Conservation (phyloP, 148 eudicot genomes). For the Spergularia bocconei region DNA sequence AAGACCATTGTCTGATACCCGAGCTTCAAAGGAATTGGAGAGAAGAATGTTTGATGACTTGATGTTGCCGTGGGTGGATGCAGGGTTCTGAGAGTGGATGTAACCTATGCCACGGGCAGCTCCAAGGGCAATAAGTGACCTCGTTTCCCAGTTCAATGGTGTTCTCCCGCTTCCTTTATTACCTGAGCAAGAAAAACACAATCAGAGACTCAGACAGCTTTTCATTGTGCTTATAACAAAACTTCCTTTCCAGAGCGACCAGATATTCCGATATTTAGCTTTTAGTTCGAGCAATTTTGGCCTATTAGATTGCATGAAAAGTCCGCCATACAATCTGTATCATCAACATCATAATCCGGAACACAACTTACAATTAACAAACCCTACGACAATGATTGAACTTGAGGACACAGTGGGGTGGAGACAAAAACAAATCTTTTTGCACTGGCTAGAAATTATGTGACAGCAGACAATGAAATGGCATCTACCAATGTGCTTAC, state of each 20-base stretch:
- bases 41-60: slow-evolving; percentile 90
- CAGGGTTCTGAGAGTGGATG: slow-evolving; percentile 67
- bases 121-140: slow-evolving; percentile 75
- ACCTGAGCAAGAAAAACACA: slow-evolving; percentile 36
- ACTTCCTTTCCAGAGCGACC: not conserved
- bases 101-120: slow-evolving; percentile 78
- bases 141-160: slow-evolving; percentile 90
- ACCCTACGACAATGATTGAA: slow-evolving; percentile 8
- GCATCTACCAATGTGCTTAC: slow-evolving; percentile 1
- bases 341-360: slow-evolving; percentile 11
- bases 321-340: not conserved
- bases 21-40: slow-evolving; percentile 64
- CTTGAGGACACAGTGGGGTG: slow-evolving; percentile 10
- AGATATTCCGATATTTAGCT: not conserved
- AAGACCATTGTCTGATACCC: slow-evolving; percentile 85
- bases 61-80: slow-evolving; percentile 82
- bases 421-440: not conserved
- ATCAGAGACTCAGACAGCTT: not conserved
- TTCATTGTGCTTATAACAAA: not conserved
- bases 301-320: slow-evolving; percentile 1
- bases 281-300: not conserved
- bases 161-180: slow-evolving; percentile 80
- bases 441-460: not conserved
- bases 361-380: slow-evolving; percentile 1
- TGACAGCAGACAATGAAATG: slow-evolving; percentile 10